These are phyloP conservation scores for Phialophora chinensis DNA, from an alignment of 2,329 filamentous ascomycete genomes.

Conservation along the genomic window DNA sequence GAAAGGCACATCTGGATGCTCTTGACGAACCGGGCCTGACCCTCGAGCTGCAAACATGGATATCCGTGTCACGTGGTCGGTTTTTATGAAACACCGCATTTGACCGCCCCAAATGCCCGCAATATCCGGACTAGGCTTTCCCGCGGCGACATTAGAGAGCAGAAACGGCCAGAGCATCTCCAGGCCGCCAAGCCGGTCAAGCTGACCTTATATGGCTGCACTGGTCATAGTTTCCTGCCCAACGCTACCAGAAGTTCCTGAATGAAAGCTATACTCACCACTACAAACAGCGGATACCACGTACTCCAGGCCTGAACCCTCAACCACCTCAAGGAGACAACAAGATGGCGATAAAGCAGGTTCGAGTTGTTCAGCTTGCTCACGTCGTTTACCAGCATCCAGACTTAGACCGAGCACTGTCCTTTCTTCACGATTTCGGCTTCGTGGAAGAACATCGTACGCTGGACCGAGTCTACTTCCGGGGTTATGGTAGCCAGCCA, in stretches of 20 bases:
- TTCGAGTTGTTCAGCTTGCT: slow-evolving; percentile 42
- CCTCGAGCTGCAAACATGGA: background rate
- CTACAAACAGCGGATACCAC: background rate
- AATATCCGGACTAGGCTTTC: background rate
- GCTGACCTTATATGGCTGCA: background rate
- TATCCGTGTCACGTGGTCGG: slow-evolving; percentile 11
- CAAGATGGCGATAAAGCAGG: slow-evolving; percentile 21
- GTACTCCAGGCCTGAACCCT: background rate
- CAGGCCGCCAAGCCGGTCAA: background rate
- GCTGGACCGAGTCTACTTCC: slow-evolving; percentile 61
- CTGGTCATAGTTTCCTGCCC: background rate
- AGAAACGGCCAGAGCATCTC: background rate
- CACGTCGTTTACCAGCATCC: slow-evolving; percentile 45
- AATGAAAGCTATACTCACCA: background rate
- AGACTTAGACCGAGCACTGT: slow-evolving; percentile 39
- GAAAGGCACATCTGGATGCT: background rate
- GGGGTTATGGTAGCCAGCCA: slow-evolving; percentile 66
- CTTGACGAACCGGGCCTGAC: background rate
- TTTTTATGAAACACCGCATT: background rate
- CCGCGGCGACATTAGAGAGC: background rate
- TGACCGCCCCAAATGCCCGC: slow-evolving; percentile 3
- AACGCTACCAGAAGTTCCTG: background rate
- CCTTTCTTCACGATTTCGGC: slow-evolving; percentile 45
- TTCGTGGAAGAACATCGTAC: slow-evolving; percentile 42
- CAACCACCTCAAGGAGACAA: background rate